Evolutionary conservation across 169 alveolate species (phyloP).

Genomic region (Plasmodium vinckei): DNA sequence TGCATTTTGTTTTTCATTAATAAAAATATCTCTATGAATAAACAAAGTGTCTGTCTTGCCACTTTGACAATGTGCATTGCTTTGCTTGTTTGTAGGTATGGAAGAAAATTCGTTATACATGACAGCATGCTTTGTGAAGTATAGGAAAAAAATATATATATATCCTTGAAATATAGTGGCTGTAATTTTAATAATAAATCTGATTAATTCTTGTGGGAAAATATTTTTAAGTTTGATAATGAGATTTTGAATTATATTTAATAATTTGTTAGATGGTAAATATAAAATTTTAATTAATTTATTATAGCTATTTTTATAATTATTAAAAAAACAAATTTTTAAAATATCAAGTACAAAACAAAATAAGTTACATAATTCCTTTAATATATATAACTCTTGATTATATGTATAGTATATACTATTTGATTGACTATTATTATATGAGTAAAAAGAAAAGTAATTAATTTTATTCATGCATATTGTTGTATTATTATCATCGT

Average conservation of each 20-base stretch:
- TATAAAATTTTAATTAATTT: constrained; percentile 47
- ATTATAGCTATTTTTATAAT: constrained; percentile 64
- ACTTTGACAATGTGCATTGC: background rate
- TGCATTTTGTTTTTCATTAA: constrained; percentile 10
- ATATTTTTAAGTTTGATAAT: constrained; percentile 20
- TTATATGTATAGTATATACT: constrained; percentile 55
- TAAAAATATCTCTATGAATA: constrained; percentile 4
- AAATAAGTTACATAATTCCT: constrained; percentile 40
- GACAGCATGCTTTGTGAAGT: constrained; percentile 40
- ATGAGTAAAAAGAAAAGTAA: constrained; percentile 60
- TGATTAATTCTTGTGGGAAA: constrained; percentile 44
- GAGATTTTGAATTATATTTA: constrained; percentile 9
- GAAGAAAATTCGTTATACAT: background rate
- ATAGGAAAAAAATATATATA: constrained; percentile 45
- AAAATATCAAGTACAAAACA: constrained; percentile 46
- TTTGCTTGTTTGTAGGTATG: background rate
- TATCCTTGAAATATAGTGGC: constrained; percentile 62
- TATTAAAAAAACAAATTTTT: constrained; percentile 55
- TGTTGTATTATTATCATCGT: constrained; percentile 26
- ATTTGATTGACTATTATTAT: constrained; percentile 40
- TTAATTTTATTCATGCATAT: constrained; percentile 66
- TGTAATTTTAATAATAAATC: constrained; percentile 50
- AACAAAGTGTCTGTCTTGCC: background rate
- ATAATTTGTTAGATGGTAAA: constrained; percentile 31
- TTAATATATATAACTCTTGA: constrained; percentile 48